Base-by-base conservation (phyloP, 140 eudicot genomes). In the Flaveria floridana region DNA sequence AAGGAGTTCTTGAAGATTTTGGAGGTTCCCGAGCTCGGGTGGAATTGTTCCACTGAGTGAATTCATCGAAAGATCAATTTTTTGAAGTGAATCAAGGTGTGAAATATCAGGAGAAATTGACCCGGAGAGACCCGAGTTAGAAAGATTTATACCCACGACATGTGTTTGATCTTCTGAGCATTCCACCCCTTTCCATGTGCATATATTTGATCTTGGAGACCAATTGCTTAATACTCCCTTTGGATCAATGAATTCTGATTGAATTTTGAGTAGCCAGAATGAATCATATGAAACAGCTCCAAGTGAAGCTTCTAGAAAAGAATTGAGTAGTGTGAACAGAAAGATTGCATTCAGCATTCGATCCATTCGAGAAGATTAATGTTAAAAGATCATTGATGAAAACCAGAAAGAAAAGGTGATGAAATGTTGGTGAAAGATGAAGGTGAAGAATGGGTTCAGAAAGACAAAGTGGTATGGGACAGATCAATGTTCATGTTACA, bases 111-210 rank as follows among this genome's bases (percentile, higher is more conserved):
- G 84, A 70, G 98, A 79, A 8, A 93, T 71, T 37, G 76, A 10
- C 25, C 98, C 98, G 0, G 85, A 70, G 30, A 93, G 85, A 25
- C 97, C 94, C 30, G 85, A 84, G 77, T 61, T 66, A 25, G 97
- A 84, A 51, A 93, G 87, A 79, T 93, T 88, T 52, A 93, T 71
- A 70, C 89, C 76, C 72, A 80, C 57, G 21, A 93, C 57, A 57
- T 76, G 88, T 19, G 84, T 73, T 73, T 70, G 87, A 82, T 93
- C 91, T 37, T 79, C 59, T 58, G 97, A 85, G 65, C 98, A 93
- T 75, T 86, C 76, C 23, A 93, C 50, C 39, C 98, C 97, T 65
- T 84, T 86, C 98, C 98, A 93, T 25, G 84, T 75, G 75, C 98
- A 93, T 18, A 93, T 48, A 68, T 79, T 80, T 50, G 84, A 75